Conservation (phyloP, 192 early-diverging fungal species). For the Dissophora ornata region DNA sequence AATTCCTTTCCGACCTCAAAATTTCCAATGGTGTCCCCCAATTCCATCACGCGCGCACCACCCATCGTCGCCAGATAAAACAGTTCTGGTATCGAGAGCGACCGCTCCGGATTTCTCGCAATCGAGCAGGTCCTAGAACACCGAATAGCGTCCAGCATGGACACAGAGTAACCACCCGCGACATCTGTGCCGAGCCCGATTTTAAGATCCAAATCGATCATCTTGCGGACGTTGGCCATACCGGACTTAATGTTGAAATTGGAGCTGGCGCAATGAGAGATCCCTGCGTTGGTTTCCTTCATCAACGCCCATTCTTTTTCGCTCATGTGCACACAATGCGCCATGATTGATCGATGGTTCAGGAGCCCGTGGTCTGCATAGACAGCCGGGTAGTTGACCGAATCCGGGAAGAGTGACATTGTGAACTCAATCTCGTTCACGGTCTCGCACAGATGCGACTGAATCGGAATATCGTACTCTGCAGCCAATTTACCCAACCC, state of each 20-base stretch:
- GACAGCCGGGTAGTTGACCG: constrained; percentile 67
- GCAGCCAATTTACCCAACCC: constrained; percentile 70
- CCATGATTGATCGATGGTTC: constrained; percentile 75
- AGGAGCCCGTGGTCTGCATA: constrained; percentile 73
- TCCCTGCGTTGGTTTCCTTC: constrained; percentile 62
- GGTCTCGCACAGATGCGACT: constrained; percentile 82
- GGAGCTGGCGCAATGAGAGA: constrained; percentile 82
- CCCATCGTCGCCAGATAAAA: constrained; percentile 86
- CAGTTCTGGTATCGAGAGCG: constrained; percentile 26
- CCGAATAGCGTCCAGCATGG: constrained; percentile 82
- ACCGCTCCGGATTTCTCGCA: constrained; percentile 44
- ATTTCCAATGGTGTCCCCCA: constrained; percentile 70
- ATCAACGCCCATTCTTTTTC: constrained; percentile 68
- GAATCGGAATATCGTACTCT: constrained; percentile 72
- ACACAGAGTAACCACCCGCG: constrained; percentile 79
- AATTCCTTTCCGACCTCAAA: constrained; percentile 80
- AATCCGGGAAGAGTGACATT: constrained; percentile 17
- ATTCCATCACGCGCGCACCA: constrained; percentile 75
- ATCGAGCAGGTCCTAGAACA: constrained; percentile 61
- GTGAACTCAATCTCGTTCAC: constrained; percentile 72
- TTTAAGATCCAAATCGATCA: constrained; percentile 67
- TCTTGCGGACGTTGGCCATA: constrained; percentile 70
- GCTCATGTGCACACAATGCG: constrained; percentile 82
- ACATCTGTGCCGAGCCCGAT: constrained; percentile 89
- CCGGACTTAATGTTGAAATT: constrained; percentile 80